Base-by-base conservation (phyloP, 495 filamentous ascomycete genomes). In the Paragyromitra xinjiangensis region DNA sequence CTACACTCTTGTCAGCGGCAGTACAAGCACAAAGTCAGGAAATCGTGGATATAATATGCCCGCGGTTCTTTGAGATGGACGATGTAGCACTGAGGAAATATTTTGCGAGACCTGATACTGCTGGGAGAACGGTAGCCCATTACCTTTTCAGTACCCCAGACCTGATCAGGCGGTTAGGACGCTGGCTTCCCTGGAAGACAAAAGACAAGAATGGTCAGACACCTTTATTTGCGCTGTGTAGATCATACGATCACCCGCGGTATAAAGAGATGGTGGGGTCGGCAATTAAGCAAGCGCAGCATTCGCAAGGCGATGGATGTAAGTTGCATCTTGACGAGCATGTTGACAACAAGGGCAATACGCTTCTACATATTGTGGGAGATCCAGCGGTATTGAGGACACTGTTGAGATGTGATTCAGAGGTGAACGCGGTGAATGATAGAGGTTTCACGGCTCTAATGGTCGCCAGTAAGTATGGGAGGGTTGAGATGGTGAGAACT, bases 391-490 rank as follows among this genome's bases (percentile, higher is more conserved):
- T 98, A 0, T 73, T 89, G 37, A 88, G 88, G 45, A 92, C 97
- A 29, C 85, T 99, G 2, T 85, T 90, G 66, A 88, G 91, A 53
- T 95, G 94, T 83, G 96, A 99, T 79, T 90, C 93, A 19, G 94
- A 98, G 82, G 92, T 94, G 45, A 99, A 99, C 84, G 95, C 95
- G 0, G 92, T 91, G 0, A 99, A 99, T 80, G 96, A 98, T 81
- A 97, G 94, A 85, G 91, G 88, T 61, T 98, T 98, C 80, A 99
- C 96, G 0, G 90, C 96, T 0, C 85, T 99, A 64, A 99, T 99
- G 96, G 92, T 98, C 69, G 95, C 94, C n/a, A 97, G 94, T 86
- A 99, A 99, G 84, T 99, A 97, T 80, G 95, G 95, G 29, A 89
- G 96, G 58, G 91, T 97, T 19, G 95, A 98, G 75, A 92, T 94